Percentiles rank a stretch among this genome's conserved stretches.
phyloP scores from a whole-genome alignment of 225 moss, liverwort and hornwort genomes.

The Polytrichum formosum region DNA sequence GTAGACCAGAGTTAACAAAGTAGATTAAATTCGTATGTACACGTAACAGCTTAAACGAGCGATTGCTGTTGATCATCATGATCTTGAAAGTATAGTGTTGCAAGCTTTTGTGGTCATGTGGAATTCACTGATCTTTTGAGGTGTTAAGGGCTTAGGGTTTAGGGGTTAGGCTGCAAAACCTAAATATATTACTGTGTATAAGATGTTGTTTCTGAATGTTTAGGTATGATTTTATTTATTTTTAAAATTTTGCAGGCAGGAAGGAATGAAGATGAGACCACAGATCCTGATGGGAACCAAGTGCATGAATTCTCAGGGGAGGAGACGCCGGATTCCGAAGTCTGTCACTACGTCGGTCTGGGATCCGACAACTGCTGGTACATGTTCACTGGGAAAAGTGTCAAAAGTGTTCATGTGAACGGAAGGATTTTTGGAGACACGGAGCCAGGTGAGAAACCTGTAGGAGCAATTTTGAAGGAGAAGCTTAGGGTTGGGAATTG shows the following conservation, averaged over 20 bases:
- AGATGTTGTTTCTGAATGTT: no score
- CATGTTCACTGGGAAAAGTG: conserved; percentile 66
- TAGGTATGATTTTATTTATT: no score
- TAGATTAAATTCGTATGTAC: no score
- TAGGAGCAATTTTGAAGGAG: conserved; percentile 51
- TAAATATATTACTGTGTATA: no score
- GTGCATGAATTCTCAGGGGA: conserved; percentile 31
- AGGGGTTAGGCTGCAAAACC: no score
- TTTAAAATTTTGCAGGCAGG: conserved; percentile 18
- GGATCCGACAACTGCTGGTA: conserved; percentile 72
- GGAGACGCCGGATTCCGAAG: conserved; percentile 30
- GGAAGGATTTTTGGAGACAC: conserved; percentile 23
- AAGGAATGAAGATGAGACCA: conserved; percentile 14
- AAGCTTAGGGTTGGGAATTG: conserved; percentile 40
- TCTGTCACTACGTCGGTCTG: conserved; percentile 50
- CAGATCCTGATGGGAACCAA: conserved; percentile 24
- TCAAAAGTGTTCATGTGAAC: conserved; percentile 46
- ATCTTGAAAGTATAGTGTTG: no score
- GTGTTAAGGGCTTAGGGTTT: no score
- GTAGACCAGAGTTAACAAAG: no score
- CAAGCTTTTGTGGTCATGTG: no score
- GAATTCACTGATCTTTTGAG: no score
- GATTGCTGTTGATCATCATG: no score
- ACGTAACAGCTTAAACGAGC: no score
- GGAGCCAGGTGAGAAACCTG: conserved; percentile 31